Evolutionary conservation across 163 green algal genomes (phyloP), one percentile per base, ranked within the genome.

Genomic region (Picocystis sp.): DNA sequence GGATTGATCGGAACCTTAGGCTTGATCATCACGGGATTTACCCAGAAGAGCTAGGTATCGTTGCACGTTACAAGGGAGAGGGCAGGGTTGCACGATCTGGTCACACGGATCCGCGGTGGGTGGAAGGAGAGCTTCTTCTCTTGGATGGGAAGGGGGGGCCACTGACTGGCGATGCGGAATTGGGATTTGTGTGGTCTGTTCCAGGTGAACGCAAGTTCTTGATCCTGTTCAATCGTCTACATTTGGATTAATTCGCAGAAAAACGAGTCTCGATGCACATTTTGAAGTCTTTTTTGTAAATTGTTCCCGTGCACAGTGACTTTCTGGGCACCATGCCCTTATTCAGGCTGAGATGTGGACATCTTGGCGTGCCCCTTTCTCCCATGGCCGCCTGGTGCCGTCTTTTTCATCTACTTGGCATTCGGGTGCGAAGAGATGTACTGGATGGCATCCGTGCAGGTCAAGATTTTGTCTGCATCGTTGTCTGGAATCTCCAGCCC

Each of bases 391-490:
- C 8, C 29, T 38, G 29, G 29, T 38, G 29, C 29, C 8, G 29
- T 38, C 29, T 50, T 38, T 38, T 23, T 6, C 13, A 24, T 11
- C 38, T 54, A 98, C 66, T 93, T 94, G 17, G 89, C 86, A 69
- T 89, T 78, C n/a, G 89, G 89, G 68, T 96, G 86, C 21, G 69
- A 67, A 19, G 80, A 64, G n/a, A 98, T 81, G 75, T 94, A 98
- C 55, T 78, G 70, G 43, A 97, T 84, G 2, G 87, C 90, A n/a
- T 99, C 88, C 8, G 56, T 43, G 9, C 81, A 75, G 12, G 79
- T 86, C 10, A 70, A 33, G 44, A 99, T 98, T 69, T 97, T 96
- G 68, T 99, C 90, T 22, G 90, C 90, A 62, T 98, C 90, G 3
- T 62, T 73, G 55, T 99, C 90, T 12, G 90, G 90, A 60, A 98